Evolutionary conservation across 2,329 filamentous ascomycete species (phyloP).

Genomic region (Aureobasidium zeae): DNA sequence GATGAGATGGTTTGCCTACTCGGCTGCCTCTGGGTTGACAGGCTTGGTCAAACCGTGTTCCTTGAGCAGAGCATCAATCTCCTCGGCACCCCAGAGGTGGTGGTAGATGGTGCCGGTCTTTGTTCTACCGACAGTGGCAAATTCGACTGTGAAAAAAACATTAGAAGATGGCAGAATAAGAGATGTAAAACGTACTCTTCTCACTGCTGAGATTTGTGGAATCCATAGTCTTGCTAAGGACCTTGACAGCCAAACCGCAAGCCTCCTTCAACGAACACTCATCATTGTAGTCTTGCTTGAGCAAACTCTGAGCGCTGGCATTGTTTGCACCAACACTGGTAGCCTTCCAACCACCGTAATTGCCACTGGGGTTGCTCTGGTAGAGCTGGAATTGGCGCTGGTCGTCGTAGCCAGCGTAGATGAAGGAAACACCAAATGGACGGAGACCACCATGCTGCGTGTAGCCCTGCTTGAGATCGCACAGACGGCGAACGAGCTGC

Average conservation of each 20-base stretch:
- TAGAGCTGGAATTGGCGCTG: conserved; percentile 97
- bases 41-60: conserved; percentile 64
- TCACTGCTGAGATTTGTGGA: conserved; percentile 97
- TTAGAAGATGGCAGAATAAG: neutral
- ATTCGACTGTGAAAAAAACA: conserved; percentile 60
- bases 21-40: conserved; percentile 11
- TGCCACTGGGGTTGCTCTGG: conserved; percentile 96
- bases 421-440: conserved; percentile 97
- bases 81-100: conserved; percentile 91
- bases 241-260: conserved; percentile 95
- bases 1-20: conserved; percentile 16
- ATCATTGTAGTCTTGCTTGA: conserved; percentile 99
- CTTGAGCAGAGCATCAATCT: conserved; percentile 88
- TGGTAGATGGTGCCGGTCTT: conserved; percentile 96
- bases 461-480: conserved; percentile 98
- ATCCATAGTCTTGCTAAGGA: conserved; percentile 99
- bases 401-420: conserved; percentile 96
- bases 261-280: conserved; percentile 94
- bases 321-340: conserved; percentile 98
- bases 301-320: conserved; percentile 86
- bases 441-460: conserved; percentile 97
- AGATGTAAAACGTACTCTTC: conserved; percentile 66
- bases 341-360: conserved; percentile 99
- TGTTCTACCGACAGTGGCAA: conserved; percentile 94
- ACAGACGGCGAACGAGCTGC: conserved; percentile 90